Evolutionary conservation across 805 yeast species (phyloP), one percentile per base, ranked within the genome.

Genomic region (Saccharomyces jurei): DNA sequence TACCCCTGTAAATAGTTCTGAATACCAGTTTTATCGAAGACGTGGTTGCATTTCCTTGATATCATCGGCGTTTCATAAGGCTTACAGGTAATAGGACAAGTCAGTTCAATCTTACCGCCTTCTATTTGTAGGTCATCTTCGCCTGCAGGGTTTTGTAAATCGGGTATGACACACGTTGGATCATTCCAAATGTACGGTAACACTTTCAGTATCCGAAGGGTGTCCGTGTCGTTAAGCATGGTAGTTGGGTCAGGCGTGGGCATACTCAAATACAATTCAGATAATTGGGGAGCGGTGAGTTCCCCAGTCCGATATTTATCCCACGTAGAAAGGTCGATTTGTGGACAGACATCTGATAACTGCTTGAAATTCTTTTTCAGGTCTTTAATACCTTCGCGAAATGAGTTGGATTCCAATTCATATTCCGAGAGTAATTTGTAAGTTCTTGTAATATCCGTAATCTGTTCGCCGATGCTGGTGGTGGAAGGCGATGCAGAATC

Each of bases 41-140:
- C 79, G 69, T 87, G 95, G 0, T 74, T 72, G 68, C 95, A 87
- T 30, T 64, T 68, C 27, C 61, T 68, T 2, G 85, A 80, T n/a
- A 72, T 77, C 61, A 80, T 73, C 0, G 95, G 94, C 2, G 69
- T 70, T 25, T 67, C 72, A 66, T 80, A 84, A 47, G 72, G 66
- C 52, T 76, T 72, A 55, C 78, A 63, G 0, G 90, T 80, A 13
- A 87, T 73, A 0, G 92, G 92, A 64, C 91, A 89, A 27, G 74
- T 77, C 54, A 87, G 64, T 49, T 83, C 81, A n/a, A 87, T 72
- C 41, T 71, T 79, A 41, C 94, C 94, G 54, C 94, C 95, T 9
- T 80, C 81, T 5, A 87, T 77, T 46, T 77, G 80, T 31, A 87
- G 49, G 25, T 84, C 92, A 25, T 83, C 88, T 41, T 80, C 84